These are phyloP conservation scores for Russula lepida DNA, from an alignment of 768 basidiomycete genomes.

Conservation along the genomic window DNA sequence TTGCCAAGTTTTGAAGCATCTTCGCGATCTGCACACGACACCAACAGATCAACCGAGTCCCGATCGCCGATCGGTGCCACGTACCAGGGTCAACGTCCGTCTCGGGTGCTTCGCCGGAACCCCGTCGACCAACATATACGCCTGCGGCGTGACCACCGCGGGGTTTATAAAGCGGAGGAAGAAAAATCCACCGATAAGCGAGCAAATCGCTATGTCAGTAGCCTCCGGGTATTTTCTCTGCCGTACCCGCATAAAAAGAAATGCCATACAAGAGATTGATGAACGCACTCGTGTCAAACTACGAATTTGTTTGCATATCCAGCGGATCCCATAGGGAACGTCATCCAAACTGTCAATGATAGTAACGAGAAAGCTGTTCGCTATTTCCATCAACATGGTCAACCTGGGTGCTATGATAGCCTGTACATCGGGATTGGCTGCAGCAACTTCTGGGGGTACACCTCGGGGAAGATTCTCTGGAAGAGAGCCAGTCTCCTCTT, in stretches of 20 bases:
- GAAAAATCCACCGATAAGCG: slow-evolving; percentile 98
- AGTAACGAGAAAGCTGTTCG: slow-evolving; percentile 92
- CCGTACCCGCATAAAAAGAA: background rate
- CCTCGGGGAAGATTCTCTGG: slow-evolving; percentile 89
- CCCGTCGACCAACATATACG: slow-evolving; percentile 98
- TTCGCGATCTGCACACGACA: slow-evolving; percentile 76
- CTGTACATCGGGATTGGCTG: slow-evolving; percentile 91
- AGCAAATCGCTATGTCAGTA: slow-evolving; percentile 96
- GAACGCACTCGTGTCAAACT: slow-evolving; percentile 81
- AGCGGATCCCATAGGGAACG: slow-evolving; percentile 97
- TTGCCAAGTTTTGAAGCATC: slow-evolving; percentile 98
- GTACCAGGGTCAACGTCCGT: slow-evolving; percentile 83
- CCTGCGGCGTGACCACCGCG: slow-evolving; percentile 97
- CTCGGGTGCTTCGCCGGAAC: slow-evolving; percentile 97
- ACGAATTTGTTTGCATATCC: slow-evolving; percentile 99
- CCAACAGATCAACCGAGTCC: background rate
- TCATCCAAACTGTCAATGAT: slow-evolving; percentile 99
- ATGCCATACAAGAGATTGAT: background rate
- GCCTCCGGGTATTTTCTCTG: slow-evolving; percentile 99
- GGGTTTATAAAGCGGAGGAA: slow-evolving; percentile 99
- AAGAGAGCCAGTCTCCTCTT: slow-evolving; percentile 90
- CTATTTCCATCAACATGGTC: slow-evolving; percentile 99
- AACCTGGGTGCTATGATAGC: slow-evolving; percentile 95
- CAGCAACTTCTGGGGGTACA: slow-evolving; percentile 89
- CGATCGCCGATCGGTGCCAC: slow-evolving; percentile 13